phyloP scores from a whole-genome alignment of 2,329 filamentous ascomycete species.

The Lecanosticta acicola region DNA sequence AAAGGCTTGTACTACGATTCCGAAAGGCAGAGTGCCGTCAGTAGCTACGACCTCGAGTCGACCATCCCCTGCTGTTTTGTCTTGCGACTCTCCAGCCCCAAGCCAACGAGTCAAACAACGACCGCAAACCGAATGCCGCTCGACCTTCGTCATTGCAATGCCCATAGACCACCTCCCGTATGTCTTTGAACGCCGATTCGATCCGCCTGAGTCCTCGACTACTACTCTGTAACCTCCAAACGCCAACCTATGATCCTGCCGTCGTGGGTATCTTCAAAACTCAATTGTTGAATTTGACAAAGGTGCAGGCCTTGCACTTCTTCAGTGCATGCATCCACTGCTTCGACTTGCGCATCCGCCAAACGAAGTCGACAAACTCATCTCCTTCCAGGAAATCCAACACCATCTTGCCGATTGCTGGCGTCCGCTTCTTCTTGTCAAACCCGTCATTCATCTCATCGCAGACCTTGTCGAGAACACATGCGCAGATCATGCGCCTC shows the following conservation, averaged over 20 bases:
- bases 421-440: not conserved
- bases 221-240: not conserved
- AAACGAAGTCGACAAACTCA: constrained; percentile 13
- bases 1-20: too few species aligned
- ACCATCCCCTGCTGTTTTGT: too few species aligned
- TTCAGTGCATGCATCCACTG: constrained; percentile 7
- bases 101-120: too few species aligned
- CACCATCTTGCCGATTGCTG: constrained; percentile 5
- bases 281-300: constrained; percentile 11
- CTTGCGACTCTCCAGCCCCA: too few species aligned
- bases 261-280: not conserved
- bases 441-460: not conserved
- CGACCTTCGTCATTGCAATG: too few species aligned
- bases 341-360: constrained; percentile 14
- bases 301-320: constrained; percentile 9
- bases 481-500: constrained; percentile 10
- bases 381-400: constrained; percentile 7
- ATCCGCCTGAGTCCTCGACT: too few species aligned
- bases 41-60: too few species aligned
- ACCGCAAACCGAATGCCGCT: too few species aligned
- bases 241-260: not conserved
- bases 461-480: constrained; percentile 5
- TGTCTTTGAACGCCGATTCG: too few species aligned
- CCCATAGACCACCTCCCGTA: too few species aligned
- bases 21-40: too few species aligned